Percentiles rank a stretch among this genome's conserved stretches.
Conservation (phyloP, 2,329 filamentous ascomycete genomes). For the Tympanopsis confertula region DNA sequence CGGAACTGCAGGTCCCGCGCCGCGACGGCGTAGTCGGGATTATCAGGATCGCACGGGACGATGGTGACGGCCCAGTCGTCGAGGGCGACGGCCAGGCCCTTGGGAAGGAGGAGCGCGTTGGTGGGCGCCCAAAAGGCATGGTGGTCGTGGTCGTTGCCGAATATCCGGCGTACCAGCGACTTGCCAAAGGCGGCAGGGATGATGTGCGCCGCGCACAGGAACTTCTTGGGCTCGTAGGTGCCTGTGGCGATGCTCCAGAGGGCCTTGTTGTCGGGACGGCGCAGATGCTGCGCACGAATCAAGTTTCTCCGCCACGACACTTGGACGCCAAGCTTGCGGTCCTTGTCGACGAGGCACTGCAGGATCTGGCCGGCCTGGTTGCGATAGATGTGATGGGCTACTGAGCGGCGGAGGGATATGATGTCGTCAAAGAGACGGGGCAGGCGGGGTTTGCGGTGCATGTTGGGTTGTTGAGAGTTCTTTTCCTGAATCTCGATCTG, state of each 20-base stretch:
- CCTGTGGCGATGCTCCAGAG: background rate
- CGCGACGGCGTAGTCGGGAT: background rate
- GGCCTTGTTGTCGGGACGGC: background rate
- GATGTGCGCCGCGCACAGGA: background rate
- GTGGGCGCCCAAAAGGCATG: background rate
- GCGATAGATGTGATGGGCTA: background rate
- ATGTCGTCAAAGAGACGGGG: too few species aligned
- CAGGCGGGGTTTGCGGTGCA: too few species aligned
- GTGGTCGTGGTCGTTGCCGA: background rate
- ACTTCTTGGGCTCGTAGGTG: background rate
- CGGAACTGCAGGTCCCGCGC: background rate
- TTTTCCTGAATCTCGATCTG: too few species aligned
- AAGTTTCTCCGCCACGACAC: background rate
- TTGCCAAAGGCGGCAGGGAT: background rate
- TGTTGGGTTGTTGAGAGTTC: too few species aligned
- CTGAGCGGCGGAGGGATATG: background rate
- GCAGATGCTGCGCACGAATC: background rate
- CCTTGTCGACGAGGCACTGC: background rate
- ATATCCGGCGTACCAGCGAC: background rate
- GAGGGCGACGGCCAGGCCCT: background rate
- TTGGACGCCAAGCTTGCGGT: background rate
- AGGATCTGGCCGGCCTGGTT: background rate
- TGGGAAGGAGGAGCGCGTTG: background rate
- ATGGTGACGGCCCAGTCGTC: background rate
- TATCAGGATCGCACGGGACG: background rate